These are phyloP conservation scores for Hyaloscypha bicolor DNA, from an alignment of 495 filamentous ascomycete species.

Conservation along the genomic window DNA sequence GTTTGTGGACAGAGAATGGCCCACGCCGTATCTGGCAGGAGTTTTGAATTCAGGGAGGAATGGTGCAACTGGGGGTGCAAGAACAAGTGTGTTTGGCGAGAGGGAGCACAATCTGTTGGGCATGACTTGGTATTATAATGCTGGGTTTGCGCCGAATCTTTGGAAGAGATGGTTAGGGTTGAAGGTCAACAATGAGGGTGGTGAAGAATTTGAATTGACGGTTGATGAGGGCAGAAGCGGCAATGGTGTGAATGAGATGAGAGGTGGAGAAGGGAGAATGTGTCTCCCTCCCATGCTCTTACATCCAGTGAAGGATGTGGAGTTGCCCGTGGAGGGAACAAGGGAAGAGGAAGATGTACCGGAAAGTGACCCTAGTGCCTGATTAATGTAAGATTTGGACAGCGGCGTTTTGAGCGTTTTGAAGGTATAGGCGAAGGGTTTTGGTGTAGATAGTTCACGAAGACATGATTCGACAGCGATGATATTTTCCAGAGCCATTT, in stretches of 20 bases:
- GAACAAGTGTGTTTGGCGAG: slow-evolving; percentile 78
- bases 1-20: slow-evolving; percentile 91
- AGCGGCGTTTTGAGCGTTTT: slow-evolving; percentile 11
- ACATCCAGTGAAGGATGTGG: slow-evolving; percentile 89
- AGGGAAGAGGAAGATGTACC: slow-evolving; percentile 35
- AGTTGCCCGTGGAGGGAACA: slow-evolving; percentile 67
- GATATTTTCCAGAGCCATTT: neutral
- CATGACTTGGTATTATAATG: slow-evolving; percentile 94
- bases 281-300: slow-evolving; percentile 90
- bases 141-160: slow-evolving; percentile 78
- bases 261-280: slow-evolving; percentile 77
- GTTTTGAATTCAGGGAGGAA: slow-evolving; percentile 86
- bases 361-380: slow-evolving; percentile 32
- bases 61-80: slow-evolving; percentile 70
- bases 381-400: neutral
- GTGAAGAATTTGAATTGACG: slow-evolving; percentile 76
- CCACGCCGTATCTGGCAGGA: slow-evolving; percentile 72
- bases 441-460: slow-evolving; percentile 1
- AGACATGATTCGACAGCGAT: neutral
- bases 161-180: slow-evolving; percentile 88
- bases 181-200: slow-evolving; percentile 81
- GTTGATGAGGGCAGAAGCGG: slow-evolving; percentile 56
- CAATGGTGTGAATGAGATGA: slow-evolving; percentile 48
- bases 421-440: neutral
- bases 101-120: slow-evolving; percentile 89